A percentile compares a stretch with the other conserved stretches of the same genome.
Evolutionary conservation across 495 filamentous ascomycete species (phyloP).

Genomic region (Entonaema liquescens): DNA sequence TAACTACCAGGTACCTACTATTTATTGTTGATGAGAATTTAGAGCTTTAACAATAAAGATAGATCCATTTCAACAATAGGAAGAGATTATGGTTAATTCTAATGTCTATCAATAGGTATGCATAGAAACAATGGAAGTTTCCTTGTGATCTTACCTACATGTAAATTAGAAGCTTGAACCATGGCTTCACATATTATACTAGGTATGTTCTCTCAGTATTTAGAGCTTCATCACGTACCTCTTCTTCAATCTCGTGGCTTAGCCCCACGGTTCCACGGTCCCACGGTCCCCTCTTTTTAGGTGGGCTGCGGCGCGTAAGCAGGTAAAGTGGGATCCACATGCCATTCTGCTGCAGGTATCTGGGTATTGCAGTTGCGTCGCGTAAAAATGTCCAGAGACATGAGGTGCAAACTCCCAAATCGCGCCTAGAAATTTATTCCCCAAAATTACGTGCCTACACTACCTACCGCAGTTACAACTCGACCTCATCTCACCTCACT

Average conservation of each 20-base stretch:
- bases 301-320: slow-evolving; percentile 31
- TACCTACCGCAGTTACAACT: slow-evolving; percentile 5
- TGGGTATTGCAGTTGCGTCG: slow-evolving; percentile 37
- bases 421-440: slow-evolving; percentile 30
- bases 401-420: slow-evolving; percentile 36
- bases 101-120: too few species aligned
- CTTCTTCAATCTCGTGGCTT: neutral
- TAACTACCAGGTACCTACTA: too few species aligned
- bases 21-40: too few species aligned
- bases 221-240: neutral
- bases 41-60: too few species aligned
- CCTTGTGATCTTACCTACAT: too few species aligned
- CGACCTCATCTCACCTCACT: slow-evolving; percentile 16
- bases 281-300: neutral
- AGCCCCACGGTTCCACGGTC: neutral
- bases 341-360: slow-evolving; percentile 15
- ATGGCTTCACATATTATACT: too few species aligned
- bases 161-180: too few species aligned
- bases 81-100: too few species aligned
- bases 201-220: too few species aligned
- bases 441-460: slow-evolving; percentile 22
- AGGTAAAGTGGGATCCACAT: slow-evolving; percentile 32
- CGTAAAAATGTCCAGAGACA: slow-evolving; percentile 37
- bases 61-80: too few species aligned
- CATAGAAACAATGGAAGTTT: too few species aligned